A percentile compares a stretch with the other conserved stretches of the same genome.
phyloP scores from a whole-genome alignment of 2,329 filamentous ascomycete genomes.

The Trichoderma koningiopsis region DNA sequence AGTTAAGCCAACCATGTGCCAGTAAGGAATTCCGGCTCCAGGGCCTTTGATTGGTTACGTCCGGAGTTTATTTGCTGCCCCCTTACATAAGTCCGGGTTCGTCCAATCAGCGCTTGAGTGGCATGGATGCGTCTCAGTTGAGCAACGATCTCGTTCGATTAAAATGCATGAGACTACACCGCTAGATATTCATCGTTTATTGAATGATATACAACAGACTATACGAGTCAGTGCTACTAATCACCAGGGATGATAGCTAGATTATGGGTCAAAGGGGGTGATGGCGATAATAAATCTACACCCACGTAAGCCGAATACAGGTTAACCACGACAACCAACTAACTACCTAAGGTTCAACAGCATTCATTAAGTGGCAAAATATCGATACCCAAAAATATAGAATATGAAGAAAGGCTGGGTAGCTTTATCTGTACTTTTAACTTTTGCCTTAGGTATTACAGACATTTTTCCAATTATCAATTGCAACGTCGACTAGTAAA shows the following conservation, averaged over 20 bases:
- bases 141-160: not conserved
- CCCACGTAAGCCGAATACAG: not conserved
- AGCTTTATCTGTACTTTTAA: not conserved
- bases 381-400: not conserved
- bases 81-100: not conserved
- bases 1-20: not conserved
- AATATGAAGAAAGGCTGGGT: not conserved
- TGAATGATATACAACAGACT: too few species aligned
- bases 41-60: not conserved
- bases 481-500: not conserved
- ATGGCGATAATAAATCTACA: not conserved
- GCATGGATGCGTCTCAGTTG: not conserved
- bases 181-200: not conserved
- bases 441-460: not conserved
- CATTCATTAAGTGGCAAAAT: not conserved
- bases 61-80: not conserved
- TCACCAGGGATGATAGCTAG: not conserved
- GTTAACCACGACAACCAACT: not conserved
- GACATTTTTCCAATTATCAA: not conserved
- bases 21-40: not conserved
- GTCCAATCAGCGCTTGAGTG: not conserved
- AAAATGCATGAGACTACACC: not conserved
- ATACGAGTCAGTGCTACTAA: not conserved
- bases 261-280: not conserved
- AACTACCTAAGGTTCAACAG: not conserved